Evolutionary conservation across 345 rosid genomes (phyloP).

Genomic region (Citrus sinensis): DVS_A1.0 CM039165.1:33445001-33445500

Average conservation of each 20-base stretch:
- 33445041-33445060: background rate
- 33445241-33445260: background rate
- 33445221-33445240: too few species aligned
- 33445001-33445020: background rate
- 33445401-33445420: background rate
- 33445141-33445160: background rate
- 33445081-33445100: background rate
- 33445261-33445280: background rate
- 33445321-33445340: background rate
- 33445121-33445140: background rate
- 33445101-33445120: background rate
- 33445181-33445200: background rate
- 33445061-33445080: background rate
- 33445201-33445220: background rate
- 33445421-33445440: slow-evolving; percentile 9
- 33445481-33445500: slow-evolving; percentile 82
- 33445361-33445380: slow-evolving; percentile 8
- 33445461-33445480: slow-evolving; percentile 65
- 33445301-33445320: background rate
- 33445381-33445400: background rate
- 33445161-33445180: background rate
- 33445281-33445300: slow-evolving; percentile 1
- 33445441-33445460: slow-evolving; percentile 94
- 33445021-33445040: background rate
- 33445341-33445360: background rate